Evolutionary conservation across 2,329 filamentous ascomycete genomes (phyloP).

Genomic region (Shiraia sp.): DNA sequence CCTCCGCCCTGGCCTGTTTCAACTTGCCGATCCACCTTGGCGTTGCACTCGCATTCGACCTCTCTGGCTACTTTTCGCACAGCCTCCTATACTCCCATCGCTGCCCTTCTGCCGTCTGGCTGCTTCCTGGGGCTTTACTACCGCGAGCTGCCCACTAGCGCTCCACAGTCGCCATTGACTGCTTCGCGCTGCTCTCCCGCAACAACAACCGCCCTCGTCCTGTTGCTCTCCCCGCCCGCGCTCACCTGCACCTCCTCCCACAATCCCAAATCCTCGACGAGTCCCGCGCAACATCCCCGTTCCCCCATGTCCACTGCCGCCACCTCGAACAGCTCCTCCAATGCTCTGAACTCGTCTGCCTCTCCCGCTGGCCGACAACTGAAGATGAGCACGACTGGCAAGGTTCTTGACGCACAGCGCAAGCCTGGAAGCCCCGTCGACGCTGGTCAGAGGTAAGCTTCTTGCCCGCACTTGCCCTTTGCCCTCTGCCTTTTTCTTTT

Average conservation of each 20-base stretch:
- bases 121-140: conserved; percentile 9
- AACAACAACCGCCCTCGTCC: conserved; percentile 3
- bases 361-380: conserved; percentile 48
- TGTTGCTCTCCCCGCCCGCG: conserved; percentile 10
- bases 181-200: conserved; percentile 28
- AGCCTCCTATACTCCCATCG: conserved; percentile 20
- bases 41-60: conserved; percentile 6
- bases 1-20: conserved; percentile 7
- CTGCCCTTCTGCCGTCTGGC: conserved; percentile 25
- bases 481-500: background rate
- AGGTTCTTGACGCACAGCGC: conserved; percentile 57
- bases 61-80: conserved; percentile 22
- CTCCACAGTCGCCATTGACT: conserved; percentile 27
- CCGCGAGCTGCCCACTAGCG: conserved; percentile 6
- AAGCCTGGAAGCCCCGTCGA: conserved; percentile 61
- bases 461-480: background rate
- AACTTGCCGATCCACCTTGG: conserved; percentile 8
- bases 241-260: conserved; percentile 18
- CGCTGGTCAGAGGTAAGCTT: conserved; percentile 57
- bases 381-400: conserved; percentile 55
- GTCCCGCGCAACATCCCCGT: conserved; percentile 16
- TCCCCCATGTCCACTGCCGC: conserved; percentile 41
- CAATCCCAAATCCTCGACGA: conserved; percentile 12
- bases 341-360: conserved; percentile 41
- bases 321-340: conserved; percentile 35